Percentiles rank a stretch among this genome's conserved stretches.
phyloP scores from a whole-genome alignment of 495 filamentous ascomycete species.

The Talaromyces nanjingensis region DNA sequence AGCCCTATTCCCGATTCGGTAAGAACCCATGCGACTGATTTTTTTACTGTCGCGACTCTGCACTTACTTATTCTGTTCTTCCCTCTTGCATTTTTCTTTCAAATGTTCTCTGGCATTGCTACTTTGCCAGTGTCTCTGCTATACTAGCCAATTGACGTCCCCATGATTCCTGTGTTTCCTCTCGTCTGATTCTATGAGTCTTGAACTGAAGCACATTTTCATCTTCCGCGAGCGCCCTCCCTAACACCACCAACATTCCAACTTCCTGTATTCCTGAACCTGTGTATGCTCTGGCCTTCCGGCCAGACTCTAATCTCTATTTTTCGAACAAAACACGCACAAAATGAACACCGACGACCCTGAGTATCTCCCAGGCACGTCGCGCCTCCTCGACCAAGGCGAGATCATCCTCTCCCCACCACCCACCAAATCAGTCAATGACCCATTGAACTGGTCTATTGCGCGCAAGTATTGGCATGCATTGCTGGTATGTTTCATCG shows the following conservation, averaged over 20 bases:
- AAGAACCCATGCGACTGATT: not conserved
- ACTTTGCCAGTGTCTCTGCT: not conserved
- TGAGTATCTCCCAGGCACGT: constrained; percentile 14
- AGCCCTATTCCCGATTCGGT: not conserved
- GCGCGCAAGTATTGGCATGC: constrained; percentile 33
- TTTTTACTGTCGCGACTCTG: not conserved
- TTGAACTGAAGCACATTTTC: not conserved
- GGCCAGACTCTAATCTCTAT: not conserved
- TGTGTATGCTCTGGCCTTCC: constrained; percentile 5
- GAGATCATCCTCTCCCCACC: constrained; percentile 43
- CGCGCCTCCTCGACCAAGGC: constrained; percentile 15
- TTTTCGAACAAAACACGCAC: not conserved
- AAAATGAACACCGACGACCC: constrained; percentile 3
- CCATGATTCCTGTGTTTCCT: not conserved
- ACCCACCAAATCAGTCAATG: constrained; percentile 42
- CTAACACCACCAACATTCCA: not conserved
- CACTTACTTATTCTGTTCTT: too few relatives aligned
- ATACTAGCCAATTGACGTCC: not conserved
- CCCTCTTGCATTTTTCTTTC: too few relatives aligned
- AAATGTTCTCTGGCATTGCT: not conserved
- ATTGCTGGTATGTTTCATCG: constrained; percentile 17
- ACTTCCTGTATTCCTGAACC: not conserved
- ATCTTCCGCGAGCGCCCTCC: constrained; percentile 4
- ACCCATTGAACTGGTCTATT: constrained; percentile 47
- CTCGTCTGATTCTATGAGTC: not conserved